A percentile compares a stretch with the other conserved stretches of the same genome.
These are phyloP conservation scores for Radiomyces spectabilis DNA, from an alignment of 192 early-diverging fungal species.

Conservation along the genomic window DNA sequence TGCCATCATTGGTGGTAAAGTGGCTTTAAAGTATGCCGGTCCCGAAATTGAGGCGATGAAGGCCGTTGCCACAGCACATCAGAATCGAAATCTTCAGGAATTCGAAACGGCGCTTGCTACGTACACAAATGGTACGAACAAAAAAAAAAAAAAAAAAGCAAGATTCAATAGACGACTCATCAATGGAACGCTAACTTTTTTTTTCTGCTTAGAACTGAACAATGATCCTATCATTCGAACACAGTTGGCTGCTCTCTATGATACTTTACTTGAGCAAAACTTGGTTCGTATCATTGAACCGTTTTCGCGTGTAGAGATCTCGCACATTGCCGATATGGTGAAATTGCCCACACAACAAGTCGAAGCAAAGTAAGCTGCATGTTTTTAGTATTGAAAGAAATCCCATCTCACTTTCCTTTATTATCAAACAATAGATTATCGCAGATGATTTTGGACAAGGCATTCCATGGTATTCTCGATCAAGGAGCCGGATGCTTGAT, in stretches of 20 bases:
- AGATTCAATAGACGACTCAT: too few species aligned
- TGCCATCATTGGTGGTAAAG: conserved; percentile 83
- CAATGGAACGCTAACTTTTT: not conserved
- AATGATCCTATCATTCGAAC: conserved; percentile 92
- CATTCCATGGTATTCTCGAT: conserved; percentile 91
- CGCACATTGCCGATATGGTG: conserved; percentile 89
- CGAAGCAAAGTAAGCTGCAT: conserved; percentile 78
- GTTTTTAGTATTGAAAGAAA: not conserved
- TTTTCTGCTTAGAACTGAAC: conserved; percentile 53
- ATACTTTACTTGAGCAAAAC: conserved; percentile 95
- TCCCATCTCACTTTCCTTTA: not conserved
- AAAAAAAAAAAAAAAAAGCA: not conserved
- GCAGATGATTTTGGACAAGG: conserved; percentile 99
- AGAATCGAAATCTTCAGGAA: conserved; percentile 93
- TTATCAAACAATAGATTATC: conserved; percentile 57
- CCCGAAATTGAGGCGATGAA: conserved; percentile 90
- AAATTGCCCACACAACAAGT: conserved; percentile 90
- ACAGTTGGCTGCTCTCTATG: conserved; percentile 90
- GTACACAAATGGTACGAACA: conserved; percentile 67
- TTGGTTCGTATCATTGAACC: conserved; percentile 96
- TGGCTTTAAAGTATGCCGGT: conserved; percentile 83
- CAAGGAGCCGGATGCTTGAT: conserved; percentile 95
- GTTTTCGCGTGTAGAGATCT: conserved; percentile 94
- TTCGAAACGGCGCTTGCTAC: conserved; percentile 88
- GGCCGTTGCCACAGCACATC: conserved; percentile 89